Evolutionary conservation across 2,329 filamentous ascomycete species (phyloP).

Genomic region (Xylaria sp.): DNA sequence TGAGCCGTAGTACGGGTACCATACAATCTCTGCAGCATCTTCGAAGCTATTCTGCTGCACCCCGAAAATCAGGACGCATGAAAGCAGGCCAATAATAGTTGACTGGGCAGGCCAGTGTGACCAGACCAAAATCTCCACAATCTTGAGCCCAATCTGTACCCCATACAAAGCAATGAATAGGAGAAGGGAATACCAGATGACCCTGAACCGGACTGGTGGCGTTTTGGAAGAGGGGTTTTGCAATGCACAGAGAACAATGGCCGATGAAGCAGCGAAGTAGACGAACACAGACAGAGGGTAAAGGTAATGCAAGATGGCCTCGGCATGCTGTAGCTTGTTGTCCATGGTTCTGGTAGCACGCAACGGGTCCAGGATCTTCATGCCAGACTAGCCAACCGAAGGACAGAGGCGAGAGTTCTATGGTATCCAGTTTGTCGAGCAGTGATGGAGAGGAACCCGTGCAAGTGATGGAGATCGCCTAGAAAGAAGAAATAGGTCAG

Average conservation of each 20-base stretch:
- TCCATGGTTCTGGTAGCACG: slow-evolving; percentile 33
- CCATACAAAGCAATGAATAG: slow-evolving; percentile 59
- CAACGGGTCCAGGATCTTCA: background rate
- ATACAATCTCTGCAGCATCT: slow-evolving; percentile 62
- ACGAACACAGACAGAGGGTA: slow-evolving; percentile 67
- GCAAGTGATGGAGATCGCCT: slow-evolving; percentile 25
- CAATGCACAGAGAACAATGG: slow-evolving; percentile 64
- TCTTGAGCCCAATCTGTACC: slow-evolving; percentile 58
- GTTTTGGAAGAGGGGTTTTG: slow-evolving; percentile 56
- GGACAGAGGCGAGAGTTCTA: slow-evolving; percentile 10
- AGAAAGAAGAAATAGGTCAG: slow-evolving; percentile 19
- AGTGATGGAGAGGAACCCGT: slow-evolving; percentile 7
- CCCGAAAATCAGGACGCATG: slow-evolving; percentile 72
- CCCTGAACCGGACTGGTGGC: slow-evolving; percentile 55
- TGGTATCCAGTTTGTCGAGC: slow-evolving; percentile 10
- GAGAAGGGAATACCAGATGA: slow-evolving; percentile 58
- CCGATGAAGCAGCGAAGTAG: slow-evolving; percentile 66
- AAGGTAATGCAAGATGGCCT: slow-evolving; percentile 65
- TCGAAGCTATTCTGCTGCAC: slow-evolving; percentile 67
- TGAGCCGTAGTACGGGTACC: slow-evolving; percentile 72
- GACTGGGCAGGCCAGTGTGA: slow-evolving; percentile 58
- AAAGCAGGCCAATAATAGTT: slow-evolving; percentile 66
- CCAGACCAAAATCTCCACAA: slow-evolving; percentile 51
- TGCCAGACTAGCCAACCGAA: slow-evolving; percentile 20
- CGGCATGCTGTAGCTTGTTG: slow-evolving; percentile 44